A percentile compares a stretch with the other conserved stretches of the same genome.
Conservation (phyloP, 2,329 filamentous ascomycete species). For the Apiospora arundinis region DNA sequence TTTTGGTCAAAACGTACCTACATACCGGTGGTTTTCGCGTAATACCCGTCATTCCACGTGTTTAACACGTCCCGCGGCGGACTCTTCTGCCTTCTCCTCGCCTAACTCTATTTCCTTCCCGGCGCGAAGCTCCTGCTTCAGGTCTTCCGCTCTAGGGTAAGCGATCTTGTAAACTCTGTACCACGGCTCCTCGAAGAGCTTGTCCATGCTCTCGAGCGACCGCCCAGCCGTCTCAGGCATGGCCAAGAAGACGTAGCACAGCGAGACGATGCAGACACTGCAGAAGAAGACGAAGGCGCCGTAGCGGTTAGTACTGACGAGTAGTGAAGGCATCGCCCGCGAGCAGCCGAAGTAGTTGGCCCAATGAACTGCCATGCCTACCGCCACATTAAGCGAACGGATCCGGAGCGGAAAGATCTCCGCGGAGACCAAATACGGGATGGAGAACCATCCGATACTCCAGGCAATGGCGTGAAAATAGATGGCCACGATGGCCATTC, state of each 20-base stretch:
- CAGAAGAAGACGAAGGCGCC: slow-evolving; percentile 41
- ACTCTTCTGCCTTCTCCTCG: slow-evolving; percentile 1
- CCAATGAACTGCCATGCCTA: slow-evolving; percentile 53
- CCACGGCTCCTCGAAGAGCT: slow-evolving; percentile 38
- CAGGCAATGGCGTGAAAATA: slow-evolving; percentile 51
- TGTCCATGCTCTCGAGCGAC: slow-evolving; percentile 40
- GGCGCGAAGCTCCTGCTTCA: slow-evolving; percentile 13
- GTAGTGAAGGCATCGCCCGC: slow-evolving; percentile 41
- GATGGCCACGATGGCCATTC: slow-evolving; percentile 49
- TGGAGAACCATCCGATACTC: slow-evolving; percentile 54
- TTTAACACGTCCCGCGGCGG: not conserved
- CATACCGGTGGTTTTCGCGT: not conserved
- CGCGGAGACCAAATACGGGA: slow-evolving; percentile 52
- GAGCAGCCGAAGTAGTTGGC: slow-evolving; percentile 44
- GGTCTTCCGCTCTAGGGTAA: slow-evolving; percentile 37
- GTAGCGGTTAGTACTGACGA: slow-evolving; percentile 40
- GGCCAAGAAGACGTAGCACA: slow-evolving; percentile 41
- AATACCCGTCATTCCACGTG: not conserved
- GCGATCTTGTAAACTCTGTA: slow-evolving; percentile 39
- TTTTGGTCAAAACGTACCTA: not conserved
- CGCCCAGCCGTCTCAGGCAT: slow-evolving; percentile 41
- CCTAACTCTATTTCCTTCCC: not conserved
- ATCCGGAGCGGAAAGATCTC: slow-evolving; percentile 52
- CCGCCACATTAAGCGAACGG: slow-evolving; percentile 46
- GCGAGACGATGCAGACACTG: slow-evolving; percentile 35